phyloP scores from a whole-genome alignment of 2,329 filamentous ascomycete species.

The Fusarium coffeatum region DNA sequence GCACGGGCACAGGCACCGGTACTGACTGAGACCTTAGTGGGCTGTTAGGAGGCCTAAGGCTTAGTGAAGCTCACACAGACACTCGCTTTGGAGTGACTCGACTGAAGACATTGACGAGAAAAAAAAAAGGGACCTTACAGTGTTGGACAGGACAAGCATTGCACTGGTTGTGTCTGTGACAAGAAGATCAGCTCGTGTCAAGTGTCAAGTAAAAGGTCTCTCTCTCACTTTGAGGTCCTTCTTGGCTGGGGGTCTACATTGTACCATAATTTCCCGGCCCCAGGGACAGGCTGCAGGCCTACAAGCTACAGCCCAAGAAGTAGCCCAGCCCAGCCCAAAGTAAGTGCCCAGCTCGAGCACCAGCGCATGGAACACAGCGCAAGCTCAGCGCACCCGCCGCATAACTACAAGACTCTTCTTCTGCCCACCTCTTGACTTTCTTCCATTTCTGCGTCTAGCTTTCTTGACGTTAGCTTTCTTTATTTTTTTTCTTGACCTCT shows the following conservation, averaged over 20 bases:
- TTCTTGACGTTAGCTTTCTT: slow-evolving; percentile 39
- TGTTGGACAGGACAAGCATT: slow-evolving; percentile 3
- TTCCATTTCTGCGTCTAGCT: slow-evolving; percentile 29
- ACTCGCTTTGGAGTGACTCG: slow-evolving; percentile 1
- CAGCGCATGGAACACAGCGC: slow-evolving; percentile 25
- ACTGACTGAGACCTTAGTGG: slow-evolving; percentile 28
- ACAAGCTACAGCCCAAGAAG: slow-evolving; percentile 33
- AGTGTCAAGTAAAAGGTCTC: slow-evolving; percentile 12
- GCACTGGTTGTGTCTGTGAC: slow-evolving; percentile 2
- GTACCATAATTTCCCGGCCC: slow-evolving; percentile 47
- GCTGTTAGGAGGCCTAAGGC: slow-evolving; percentile 22
- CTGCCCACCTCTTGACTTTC: slow-evolving; percentile 28
- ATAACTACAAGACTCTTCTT: slow-evolving; percentile 37
- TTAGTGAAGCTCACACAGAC: slow-evolving; percentile 37
- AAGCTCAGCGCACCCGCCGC: slow-evolving; percentile 25
- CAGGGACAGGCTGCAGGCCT: neutral
- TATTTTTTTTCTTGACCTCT: slow-evolving; percentile 7
- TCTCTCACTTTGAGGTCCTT: slow-evolving; percentile 9
- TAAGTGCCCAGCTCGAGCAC: neutral
- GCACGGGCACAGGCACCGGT: slow-evolving; percentile 24
- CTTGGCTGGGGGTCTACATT: slow-evolving; percentile 38
- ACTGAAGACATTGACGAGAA: slow-evolving; percentile 8
- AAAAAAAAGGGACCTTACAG: slow-evolving; percentile 6
- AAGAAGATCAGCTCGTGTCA: slow-evolving; percentile 36
- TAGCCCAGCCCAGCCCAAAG: slow-evolving; percentile 18